Evolutionary conservation across 2,329 filamentous ascomycete genomes (phyloP), one percentile per base, ranked within the genome.

Genomic region (Exophiala viscosa): DNA sequence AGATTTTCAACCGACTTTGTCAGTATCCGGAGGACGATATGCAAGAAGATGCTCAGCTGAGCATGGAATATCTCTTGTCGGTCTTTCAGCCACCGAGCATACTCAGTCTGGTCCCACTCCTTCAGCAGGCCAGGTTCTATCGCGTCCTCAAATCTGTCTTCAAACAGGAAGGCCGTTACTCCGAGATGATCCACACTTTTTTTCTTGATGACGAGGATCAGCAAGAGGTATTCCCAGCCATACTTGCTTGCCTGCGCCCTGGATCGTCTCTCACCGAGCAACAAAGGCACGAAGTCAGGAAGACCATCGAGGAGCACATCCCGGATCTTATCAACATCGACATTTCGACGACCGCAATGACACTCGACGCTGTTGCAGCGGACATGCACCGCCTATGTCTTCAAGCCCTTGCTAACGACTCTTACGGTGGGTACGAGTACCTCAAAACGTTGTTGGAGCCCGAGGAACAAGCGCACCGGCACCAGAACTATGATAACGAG

Each of bases 21-120:
- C 82, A 85, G 55, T 96, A 90, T 61, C 90, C 91, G 0, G 85
- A 84, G 2, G 75, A 81, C 9, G 87, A 92, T 55, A 79, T 97
- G 63, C 85, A 86, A 3, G 92, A 96, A 48, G 93, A 99, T 69
- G 95, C 92, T 40, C 91, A 99, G 70, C 80, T 99, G n/a, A 99
- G 93, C 66, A 87, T 88, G 1, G 93, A 99, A 70, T 99, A 99
- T 67, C 75, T 99, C 1, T 76, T 99, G 15, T 97, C 95, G 0
- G 83, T 93, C 4, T 96, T 97, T 66, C 90, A 93, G 50, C 93
- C 95, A 13, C 84, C 92, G 3, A 87, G 96, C 65, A 78, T 93
- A 55, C 77, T 84, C 31, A 78, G 77, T 8, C 74, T 97, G 62
- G 86, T 97, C 54, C 84, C 88, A 0, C 72, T 88, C 0, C 88